phyloP scores from a whole-genome alignment of 805 yeast genomes.

The Grigorovia yakushimaensis region DNA sequence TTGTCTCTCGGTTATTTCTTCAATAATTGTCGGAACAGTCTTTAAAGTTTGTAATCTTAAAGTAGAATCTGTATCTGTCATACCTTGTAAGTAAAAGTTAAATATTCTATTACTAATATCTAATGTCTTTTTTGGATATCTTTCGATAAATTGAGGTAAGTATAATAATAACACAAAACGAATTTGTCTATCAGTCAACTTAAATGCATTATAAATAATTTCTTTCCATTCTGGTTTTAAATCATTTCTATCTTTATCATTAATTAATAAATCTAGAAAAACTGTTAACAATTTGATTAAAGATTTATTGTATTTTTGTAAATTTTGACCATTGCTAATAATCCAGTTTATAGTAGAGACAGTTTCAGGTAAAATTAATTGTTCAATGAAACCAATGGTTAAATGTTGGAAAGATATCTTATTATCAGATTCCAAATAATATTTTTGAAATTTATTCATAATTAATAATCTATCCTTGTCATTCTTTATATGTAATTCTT shows the following conservation, averaged over 20 bases:
- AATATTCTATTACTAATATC: conserved; percentile 66
- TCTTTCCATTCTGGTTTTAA: conserved; percentile 35
- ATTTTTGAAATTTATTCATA: conserved; percentile 11
- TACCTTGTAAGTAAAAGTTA: conserved; percentile 63
- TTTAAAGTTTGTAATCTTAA: conserved; percentile 74
- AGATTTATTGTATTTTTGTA: background rate
- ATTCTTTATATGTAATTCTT: conserved; percentile 44
- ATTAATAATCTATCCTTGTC: conserved; percentile 42
- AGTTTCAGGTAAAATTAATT: conserved; percentile 64
- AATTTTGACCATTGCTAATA: background rate
- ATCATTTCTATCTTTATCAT: conserved; percentile 6
- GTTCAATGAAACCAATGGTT: conserved; percentile 39
- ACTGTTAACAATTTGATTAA: conserved; percentile 25
- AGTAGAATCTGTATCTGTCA: conserved; percentile 73
- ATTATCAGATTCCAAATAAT: conserved; percentile 2
- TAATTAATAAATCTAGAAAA: conserved; percentile 30
- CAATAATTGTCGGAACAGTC: conserved; percentile 41
- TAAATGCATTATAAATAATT: conserved; percentile 50
- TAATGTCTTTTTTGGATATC: conserved; percentile 28
- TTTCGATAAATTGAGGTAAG: conserved; percentile 44
- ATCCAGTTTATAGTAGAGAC: conserved; percentile 7
- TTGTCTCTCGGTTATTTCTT: conserved; percentile 65
- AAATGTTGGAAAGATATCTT: conserved; percentile 28
- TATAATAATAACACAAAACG: conserved; percentile 61
- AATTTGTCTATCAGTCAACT: conserved; percentile 64